Percentiles rank a stretch among this genome's conserved stretches.
phyloP scores from a whole-genome alignment of 2,329 filamentous ascomycete species.

The Zasmidium angulare region DNA sequence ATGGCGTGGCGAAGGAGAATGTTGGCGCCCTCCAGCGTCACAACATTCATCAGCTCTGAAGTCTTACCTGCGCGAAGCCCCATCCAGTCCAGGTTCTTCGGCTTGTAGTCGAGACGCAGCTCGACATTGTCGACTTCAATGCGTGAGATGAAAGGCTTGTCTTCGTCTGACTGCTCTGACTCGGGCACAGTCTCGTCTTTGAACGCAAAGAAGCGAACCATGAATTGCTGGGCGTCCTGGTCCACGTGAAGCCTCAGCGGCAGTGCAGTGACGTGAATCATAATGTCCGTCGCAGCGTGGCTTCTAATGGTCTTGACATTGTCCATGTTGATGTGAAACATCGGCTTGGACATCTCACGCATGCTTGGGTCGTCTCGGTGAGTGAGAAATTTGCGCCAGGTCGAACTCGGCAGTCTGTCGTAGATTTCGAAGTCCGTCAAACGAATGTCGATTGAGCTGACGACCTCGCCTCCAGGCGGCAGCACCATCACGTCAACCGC shows the following conservation, averaged over 20 bases:
- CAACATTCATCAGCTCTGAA: constrained; percentile 98
- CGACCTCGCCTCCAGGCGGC: constrained; percentile 74
- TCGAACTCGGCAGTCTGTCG: constrained; percentile 90
- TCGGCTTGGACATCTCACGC: constrained; percentile 79
- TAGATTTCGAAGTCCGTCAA: constrained; percentile 85
- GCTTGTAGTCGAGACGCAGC: constrained; percentile 92
- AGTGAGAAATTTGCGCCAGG: constrained; percentile 97
- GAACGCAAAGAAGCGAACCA: constrained; percentile 97
- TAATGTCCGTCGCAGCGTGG: constrained; percentile 84
- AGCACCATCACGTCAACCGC: constrained; percentile 80
- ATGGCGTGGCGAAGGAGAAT: constrained; percentile 87
- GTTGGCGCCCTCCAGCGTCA: constrained; percentile 84
- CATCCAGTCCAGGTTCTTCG: constrained; percentile 94
- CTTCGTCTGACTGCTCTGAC: constrained; percentile 50
- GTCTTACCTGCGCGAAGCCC: constrained; percentile 90
- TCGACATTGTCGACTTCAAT: constrained; percentile 82
- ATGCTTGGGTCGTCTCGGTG: constrained; percentile 79
- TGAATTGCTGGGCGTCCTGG: constrained; percentile 95
- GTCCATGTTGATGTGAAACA: constrained; percentile 85
- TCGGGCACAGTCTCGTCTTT: constrained; percentile 69
- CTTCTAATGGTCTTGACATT: constrained; percentile 84
- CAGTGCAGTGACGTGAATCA: constrained; percentile 67
- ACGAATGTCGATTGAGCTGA: constrained; percentile 83
- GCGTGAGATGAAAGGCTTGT: constrained; percentile 73
- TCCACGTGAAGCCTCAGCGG: constrained; percentile 92